phyloP scores from a whole-genome alignment of 257 asterid species.

The Solanum neorickii region DNA sequence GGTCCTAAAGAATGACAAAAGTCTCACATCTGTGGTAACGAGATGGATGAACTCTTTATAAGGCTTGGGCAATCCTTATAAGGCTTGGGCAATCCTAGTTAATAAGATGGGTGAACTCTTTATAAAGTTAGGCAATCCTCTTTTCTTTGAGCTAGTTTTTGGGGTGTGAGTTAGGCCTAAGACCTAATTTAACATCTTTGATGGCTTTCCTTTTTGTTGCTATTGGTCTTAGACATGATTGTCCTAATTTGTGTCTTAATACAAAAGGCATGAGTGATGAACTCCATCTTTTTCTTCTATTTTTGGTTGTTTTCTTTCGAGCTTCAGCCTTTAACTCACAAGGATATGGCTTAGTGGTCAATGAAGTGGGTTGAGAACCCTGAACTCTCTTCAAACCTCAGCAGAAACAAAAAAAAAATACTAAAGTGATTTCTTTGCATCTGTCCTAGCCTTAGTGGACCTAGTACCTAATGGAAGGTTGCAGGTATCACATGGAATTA shows the following conservation, averaged over 20 bases:
- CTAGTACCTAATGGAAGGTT: not conserved
- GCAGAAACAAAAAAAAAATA: not conserved
- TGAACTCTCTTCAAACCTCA: not conserved
- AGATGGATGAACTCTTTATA: too few relatives aligned
- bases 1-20: too few relatives aligned
- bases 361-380: not conserved
- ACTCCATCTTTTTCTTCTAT: not conserved
- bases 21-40: too few relatives aligned
- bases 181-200: not conserved
- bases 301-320: not conserved
- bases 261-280: not conserved
- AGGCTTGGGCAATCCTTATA: too few relatives aligned
- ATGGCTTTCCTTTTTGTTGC: not conserved
- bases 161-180: too few relatives aligned
- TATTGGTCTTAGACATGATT: not conserved
- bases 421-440: not conserved
- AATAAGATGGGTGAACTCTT: too few relatives aligned
- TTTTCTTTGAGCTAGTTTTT: too few relatives aligned
- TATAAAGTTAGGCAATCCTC: too few relatives aligned
- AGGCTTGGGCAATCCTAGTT: too few relatives aligned
- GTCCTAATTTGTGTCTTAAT: not conserved
- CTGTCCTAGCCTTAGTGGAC: not conserved
- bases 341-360: not conserved
- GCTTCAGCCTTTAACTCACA: not conserved
- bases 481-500: not conserved